phyloP scores from a whole-genome alignment of 2,329 filamentous ascomycete genomes.

The Aureobasidium musti region DNA sequence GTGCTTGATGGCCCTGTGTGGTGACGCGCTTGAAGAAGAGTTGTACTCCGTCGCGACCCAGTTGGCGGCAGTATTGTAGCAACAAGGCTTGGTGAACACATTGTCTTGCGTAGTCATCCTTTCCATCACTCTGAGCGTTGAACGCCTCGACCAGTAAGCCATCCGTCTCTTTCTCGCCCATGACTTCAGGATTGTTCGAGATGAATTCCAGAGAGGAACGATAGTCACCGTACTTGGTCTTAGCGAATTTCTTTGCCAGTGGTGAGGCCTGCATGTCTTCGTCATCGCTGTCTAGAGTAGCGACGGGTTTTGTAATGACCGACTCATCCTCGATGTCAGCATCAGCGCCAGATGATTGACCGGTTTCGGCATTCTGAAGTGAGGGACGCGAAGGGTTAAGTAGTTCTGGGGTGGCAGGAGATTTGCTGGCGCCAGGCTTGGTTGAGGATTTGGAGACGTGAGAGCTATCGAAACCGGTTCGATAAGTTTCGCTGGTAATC shows the following conservation, averaged over 20 bases:
- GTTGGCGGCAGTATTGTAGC: constrained; percentile 88
- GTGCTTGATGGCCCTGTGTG: constrained; percentile 83
- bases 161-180: constrained; percentile 85
- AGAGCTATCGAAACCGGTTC: constrained; percentile 88
- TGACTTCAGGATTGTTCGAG: constrained; percentile 71
- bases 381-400: constrained; percentile 65
- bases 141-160: constrained; percentile 90
- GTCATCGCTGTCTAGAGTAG: constrained; percentile 62
- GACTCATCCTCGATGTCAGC: constrained; percentile 61
- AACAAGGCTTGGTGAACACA: constrained; percentile 92
- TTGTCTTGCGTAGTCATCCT: constrained; percentile 59
- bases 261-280: constrained; percentile 74
- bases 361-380: constrained; percentile 45
- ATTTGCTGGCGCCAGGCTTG: constrained; percentile 33
- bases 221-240: constrained; percentile 76
- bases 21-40: constrained; percentile 97
- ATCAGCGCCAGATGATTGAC: constrained; percentile 60
- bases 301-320: constrained; percentile 43
- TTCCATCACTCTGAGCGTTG: constrained; percentile 76
- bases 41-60: constrained; percentile 83
- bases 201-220: constrained; percentile 73
- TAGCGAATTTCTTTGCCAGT: constrained; percentile 76
- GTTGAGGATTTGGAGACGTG: constrained; percentile 63
- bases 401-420: constrained; percentile 46
- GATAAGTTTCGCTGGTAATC: constrained; percentile 89